Evolutionary conservation across 1,284 basidiomycete species (phyloP), one percentile per base, ranked within the genome.

Genomic region (Hymenochaete sp.): DNA sequence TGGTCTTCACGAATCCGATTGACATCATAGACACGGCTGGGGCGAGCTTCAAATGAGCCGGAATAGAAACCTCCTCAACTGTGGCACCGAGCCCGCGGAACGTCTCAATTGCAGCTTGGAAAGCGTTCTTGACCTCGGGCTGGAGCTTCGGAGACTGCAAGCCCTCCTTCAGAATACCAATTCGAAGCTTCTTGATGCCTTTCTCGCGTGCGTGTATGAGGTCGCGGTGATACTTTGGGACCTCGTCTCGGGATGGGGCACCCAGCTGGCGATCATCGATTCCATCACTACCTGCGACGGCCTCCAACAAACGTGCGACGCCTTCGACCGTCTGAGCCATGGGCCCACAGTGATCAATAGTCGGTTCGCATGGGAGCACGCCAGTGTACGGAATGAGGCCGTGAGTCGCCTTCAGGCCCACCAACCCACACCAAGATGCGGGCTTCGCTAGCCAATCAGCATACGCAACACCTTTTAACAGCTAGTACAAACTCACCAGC

Each of bases 311-410:
- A 3, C 65, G 51, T 3, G 71, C 71, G 38, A 67, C 65, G 36
- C 68, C 66, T n/a, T 65, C 57, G 3, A 72, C 67, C 8, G 57
- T 66, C n/a, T 57, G 56, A 5, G 58, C 59, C 60, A 67, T 67
- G 1, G 64, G 63, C 10, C 65, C 65, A 13, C 59, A 62, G 36
- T 70, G 67, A 54, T 71, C 68, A 26, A 66, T 54, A 1, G 60
- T 59, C 21, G 64, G 58, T 42, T 70, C 67, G 26, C 64, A 62
- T 11, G 66, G 65, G 16, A 65, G 63, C 14, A 67, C 59, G 9
- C 70, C 71, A 2, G 71, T 72, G 55, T 71, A 73, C 0, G 72
- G 71, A 2, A 73, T 67, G 3, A 74, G 62, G 1, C 72, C 71
- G 35, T 65, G 68, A 2, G 70, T 70, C 0, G 71, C 67, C 52